Evolutionary conservation across 768 basidiomycete genomes (phyloP), one percentile per base, ranked within the genome.

Genomic region (Asterophora lycoperdoides): DNA sequence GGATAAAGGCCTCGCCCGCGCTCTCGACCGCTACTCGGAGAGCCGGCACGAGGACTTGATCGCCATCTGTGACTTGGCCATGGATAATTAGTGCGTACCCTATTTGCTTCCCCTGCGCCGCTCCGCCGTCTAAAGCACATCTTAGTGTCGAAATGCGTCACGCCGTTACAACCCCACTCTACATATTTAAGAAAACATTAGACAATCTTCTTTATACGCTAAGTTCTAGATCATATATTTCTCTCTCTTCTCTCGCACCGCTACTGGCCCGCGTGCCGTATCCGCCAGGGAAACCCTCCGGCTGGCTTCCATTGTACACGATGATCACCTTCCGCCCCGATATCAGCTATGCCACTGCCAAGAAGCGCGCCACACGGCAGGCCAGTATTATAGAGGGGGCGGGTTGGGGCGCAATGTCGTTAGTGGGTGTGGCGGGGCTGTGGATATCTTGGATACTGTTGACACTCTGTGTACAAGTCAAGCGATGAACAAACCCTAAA

Each of bases 241-340:
- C 77, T 43, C 63, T 79, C 48, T 61, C 69, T 51, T 72, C 72
- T 53, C 64, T 81, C 56, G 69, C 69, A 37, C 74, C 76, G 46
- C 60, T 67, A 15, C 57, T 83, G 54, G 67, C 78, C 54, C 71
- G 64, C 51, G 63, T 73, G 41, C 75, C 85, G 8, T 90, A 86
- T 66, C 78, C 82, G 30, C 64, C 82, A 51, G 64, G 64, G 51
- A 67, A 73, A 52, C 85, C 84, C 37, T 63, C 65, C 55, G 93
- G 90, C 32, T 97, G 94, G 94, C 77, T 93, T 44, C 89, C 92
- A 49, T 75, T 95, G 42, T 99, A 99, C 68, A 91, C 91, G 29
- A 96, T 98, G 94, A 86, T 96, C 56, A 97, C 95, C 37, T 99
- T 99, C 72, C 80, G 95, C 35, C 91, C 93, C 43, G 95, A 98